Percentiles rank a stretch among this genome's conserved stretches.
phyloP scores from a whole-genome alignment of 257 asterid species.

The Solanum okadae region DNA sequence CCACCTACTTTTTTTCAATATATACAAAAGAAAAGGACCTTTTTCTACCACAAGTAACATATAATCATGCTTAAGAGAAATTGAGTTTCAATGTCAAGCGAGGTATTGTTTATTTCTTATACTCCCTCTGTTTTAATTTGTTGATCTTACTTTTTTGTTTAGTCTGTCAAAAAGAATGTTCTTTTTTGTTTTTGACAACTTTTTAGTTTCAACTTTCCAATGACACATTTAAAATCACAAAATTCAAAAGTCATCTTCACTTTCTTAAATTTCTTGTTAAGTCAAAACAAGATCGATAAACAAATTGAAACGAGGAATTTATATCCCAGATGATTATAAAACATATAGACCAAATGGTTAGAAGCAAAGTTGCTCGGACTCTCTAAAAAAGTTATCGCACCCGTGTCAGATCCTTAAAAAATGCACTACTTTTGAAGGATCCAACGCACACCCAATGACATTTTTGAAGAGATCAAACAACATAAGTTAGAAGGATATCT shows the following conservation, averaged over 20 bases:
- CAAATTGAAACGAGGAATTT: background rate
- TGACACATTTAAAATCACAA: background rate
- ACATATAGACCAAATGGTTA: background rate
- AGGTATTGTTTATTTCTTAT: background rate
- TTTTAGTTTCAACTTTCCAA: background rate
- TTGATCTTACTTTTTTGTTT: no score
- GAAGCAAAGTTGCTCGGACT: no score
- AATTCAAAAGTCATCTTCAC: background rate
- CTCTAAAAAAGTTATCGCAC: no score
- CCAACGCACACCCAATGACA: fast-evolving
- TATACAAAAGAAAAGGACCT: background rate
- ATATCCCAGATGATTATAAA: background rate
- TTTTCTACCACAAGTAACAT: background rate
- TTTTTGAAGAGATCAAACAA: no score
- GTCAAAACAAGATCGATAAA: background rate
- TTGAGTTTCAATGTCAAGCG: background rate
- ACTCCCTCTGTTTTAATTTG: no score
- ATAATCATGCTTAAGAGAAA: background rate
- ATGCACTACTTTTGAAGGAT: no score
- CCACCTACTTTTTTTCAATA: background rate
- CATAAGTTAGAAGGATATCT: background rate
- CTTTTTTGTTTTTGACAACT: fast-evolving
- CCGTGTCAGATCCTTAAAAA: no score
- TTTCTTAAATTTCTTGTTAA: background rate
- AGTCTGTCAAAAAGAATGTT: no score